Percentiles rank a stretch among this genome's conserved stretches.
Conservation (phyloP, 371 early-diverging fungal genomes). For the Mycotypha africana region DNA sequence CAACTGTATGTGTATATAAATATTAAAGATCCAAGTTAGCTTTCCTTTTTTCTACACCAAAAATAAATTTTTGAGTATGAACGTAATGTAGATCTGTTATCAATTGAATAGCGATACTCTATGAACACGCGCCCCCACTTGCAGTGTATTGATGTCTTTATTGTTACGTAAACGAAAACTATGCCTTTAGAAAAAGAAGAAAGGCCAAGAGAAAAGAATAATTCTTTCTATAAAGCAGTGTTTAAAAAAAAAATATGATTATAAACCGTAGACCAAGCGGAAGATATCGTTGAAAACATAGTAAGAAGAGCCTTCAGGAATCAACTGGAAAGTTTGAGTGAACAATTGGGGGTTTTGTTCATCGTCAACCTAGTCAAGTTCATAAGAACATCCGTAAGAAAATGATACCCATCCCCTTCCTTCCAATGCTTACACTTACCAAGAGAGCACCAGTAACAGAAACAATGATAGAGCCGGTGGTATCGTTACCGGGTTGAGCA, state of each 20-base stretch:
- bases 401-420: background rate
- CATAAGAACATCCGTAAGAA: background rate
- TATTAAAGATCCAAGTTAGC: too few relatives aligned
- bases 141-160: background rate
- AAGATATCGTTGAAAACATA: constrained; percentile 80
- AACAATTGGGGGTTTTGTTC: constrained; percentile 75
- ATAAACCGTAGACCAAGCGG: constrained; percentile 62
- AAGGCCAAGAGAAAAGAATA: constrained; percentile 1
- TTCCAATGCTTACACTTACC: constrained; percentile 30
- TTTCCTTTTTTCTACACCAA: too few relatives aligned
- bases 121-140: too few relatives aligned
- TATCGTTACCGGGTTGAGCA: constrained; percentile 68
- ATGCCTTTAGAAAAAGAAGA: background rate
- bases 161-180: background rate
- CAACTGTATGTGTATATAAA: too few relatives aligned
- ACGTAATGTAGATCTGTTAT: too few relatives aligned
- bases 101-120: too few relatives aligned
- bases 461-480: constrained; percentile 56
- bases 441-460: constrained; percentile 83
- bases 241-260: too few relatives aligned
- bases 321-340: constrained; percentile 81
- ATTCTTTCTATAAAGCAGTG: too few relatives aligned
- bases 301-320: constrained; percentile 52
- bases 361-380: constrained; percentile 68
- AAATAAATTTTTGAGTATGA: too few relatives aligned